Conservation (phyloP, 1,284 basidiomycete species). For the Rhodofomes roseus region DNA sequence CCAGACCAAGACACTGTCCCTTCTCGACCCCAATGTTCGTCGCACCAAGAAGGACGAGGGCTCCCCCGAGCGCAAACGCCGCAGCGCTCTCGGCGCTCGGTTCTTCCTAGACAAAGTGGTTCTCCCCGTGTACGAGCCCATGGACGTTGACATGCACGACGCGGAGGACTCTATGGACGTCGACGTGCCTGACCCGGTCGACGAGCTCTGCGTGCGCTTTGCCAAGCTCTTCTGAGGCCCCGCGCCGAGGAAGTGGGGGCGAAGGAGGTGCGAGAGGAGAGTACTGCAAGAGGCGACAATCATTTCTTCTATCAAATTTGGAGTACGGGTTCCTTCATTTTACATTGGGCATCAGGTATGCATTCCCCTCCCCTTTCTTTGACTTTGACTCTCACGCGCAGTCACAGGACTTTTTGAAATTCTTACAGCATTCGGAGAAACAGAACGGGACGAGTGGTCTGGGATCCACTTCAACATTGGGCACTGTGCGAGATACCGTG, state of each 20-base stretch:
- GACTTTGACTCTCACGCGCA: not conserved
- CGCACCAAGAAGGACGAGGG: not conserved
- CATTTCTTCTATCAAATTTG: not conserved
- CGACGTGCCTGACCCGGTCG: not conserved
- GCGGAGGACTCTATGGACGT: not conserved
- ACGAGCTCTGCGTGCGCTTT: not conserved
- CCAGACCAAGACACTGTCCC: not conserved
- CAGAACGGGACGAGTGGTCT: not conserved
- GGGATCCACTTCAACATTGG: not conserved
- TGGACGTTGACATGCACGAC: not conserved
- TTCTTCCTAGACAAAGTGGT: not conserved
- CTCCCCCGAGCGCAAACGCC: not conserved
- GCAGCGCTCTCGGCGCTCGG: not conserved
- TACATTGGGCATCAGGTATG: not conserved
- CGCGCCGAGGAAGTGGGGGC: not conserved
- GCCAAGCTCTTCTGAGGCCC: not conserved
- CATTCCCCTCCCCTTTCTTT: not conserved
- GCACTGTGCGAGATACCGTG: not conserved
- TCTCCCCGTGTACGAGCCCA: not conserved
- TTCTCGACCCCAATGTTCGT: not conserved
- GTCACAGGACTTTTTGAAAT: not conserved
- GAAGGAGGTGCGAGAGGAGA: not conserved
- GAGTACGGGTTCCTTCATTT: not conserved
- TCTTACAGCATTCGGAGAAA: not conserved
- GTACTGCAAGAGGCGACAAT: not conserved